Percentiles rank a stretch among this genome's conserved stretches.
Evolutionary conservation across 1,284 basidiomycete species (phyloP).

Genomic region (Fomitopsis palustris): DNA sequence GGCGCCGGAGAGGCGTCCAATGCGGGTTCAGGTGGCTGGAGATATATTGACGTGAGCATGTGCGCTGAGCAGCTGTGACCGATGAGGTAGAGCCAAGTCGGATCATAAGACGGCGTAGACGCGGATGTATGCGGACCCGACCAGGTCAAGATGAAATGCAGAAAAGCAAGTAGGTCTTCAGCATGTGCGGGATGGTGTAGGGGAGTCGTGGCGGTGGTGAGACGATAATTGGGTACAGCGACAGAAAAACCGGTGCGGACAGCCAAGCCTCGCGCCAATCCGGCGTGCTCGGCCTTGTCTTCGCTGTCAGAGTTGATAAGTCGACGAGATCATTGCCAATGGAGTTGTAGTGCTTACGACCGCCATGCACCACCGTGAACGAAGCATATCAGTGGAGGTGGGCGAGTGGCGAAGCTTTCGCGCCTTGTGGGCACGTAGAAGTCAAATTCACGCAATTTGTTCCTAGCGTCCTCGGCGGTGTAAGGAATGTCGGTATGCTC

Average conservation of each 20-base stretch:
- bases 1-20: constrained; percentile 30
- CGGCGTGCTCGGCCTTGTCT: constrained; percentile 60
- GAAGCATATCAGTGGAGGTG: constrained; percentile 32
- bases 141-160: constrained; percentile 51
- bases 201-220: constrained; percentile 44
- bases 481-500: constrained; percentile 43
- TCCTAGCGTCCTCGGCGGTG: constrained; percentile 18
- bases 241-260: constrained; percentile 50
- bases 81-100: constrained; percentile 49
- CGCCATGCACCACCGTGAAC: constrained; percentile 82
- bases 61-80: constrained; percentile 81
- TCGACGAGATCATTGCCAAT: neutral
- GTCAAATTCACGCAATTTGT: constrained; percentile 44
- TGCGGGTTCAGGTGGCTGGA: constrained; percentile 45
- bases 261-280: constrained; percentile 51
- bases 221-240: constrained; percentile 71
- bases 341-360: constrained; percentile 41
- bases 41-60: constrained; percentile 69
- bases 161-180: constrained; percentile 56
- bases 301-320: constrained; percentile 41
- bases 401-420: neutral
- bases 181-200: constrained; percentile 70
- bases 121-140: constrained; percentile 27
- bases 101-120: constrained; percentile 33
- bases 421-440: constrained; percentile 34